Percentiles rank a stretch among this genome's conserved stretches.
These are phyloP conservation scores for Hypoxylon sp. DNA, from an alignment of 2,329 filamentous ascomycete genomes.

Conservation along the genomic window DNA sequence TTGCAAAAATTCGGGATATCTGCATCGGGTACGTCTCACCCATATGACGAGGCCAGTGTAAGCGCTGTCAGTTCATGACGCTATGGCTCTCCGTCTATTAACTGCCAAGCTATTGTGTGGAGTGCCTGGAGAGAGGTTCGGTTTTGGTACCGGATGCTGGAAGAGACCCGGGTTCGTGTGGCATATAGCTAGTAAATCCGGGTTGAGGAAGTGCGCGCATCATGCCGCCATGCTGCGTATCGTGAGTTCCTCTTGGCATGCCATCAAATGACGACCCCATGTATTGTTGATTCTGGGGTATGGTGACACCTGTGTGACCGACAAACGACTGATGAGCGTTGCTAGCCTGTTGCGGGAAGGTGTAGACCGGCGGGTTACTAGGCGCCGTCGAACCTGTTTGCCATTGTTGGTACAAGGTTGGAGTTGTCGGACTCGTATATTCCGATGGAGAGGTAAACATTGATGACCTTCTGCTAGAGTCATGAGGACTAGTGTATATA, in stretches of 20 bases:
- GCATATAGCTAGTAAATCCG: conserved; percentile 40
- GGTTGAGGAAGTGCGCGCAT: conserved; percentile 47
- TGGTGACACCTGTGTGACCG: conserved; percentile 49
- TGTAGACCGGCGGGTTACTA: conserved; percentile 62
- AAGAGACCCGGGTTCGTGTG: conserved; percentile 40
- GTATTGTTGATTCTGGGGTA: conserved; percentile 51
- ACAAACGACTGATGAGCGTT: conserved; percentile 51
- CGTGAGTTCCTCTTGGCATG: conserved; percentile 50
- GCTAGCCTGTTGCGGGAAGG: conserved; percentile 61
- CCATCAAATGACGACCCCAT: conserved; percentile 52
- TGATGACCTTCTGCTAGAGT: conserved; percentile 63
- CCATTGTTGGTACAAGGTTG: conserved; percentile 63
- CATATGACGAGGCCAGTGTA: neutral
- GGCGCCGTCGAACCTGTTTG: conserved; percentile 61
- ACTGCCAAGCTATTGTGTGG: conserved; percentile 30
- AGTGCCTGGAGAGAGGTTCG: conserved; percentile 38
- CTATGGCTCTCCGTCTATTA: neutral
- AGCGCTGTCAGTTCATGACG: conserved; percentile 9
- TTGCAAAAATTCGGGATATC: neutral
- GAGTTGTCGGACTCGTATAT: conserved; percentile 60
- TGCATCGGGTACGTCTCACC: conserved; percentile 2
- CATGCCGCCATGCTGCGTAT: conserved; percentile 49
- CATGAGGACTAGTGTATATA: conserved; percentile 63
- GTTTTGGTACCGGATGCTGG: conserved; percentile 32
- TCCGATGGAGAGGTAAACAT: conserved; percentile 62